phyloP scores from a whole-genome alignment of 2,329 filamentous ascomycete genomes.

The Graphilbum ipis-grandicollis region DNA sequence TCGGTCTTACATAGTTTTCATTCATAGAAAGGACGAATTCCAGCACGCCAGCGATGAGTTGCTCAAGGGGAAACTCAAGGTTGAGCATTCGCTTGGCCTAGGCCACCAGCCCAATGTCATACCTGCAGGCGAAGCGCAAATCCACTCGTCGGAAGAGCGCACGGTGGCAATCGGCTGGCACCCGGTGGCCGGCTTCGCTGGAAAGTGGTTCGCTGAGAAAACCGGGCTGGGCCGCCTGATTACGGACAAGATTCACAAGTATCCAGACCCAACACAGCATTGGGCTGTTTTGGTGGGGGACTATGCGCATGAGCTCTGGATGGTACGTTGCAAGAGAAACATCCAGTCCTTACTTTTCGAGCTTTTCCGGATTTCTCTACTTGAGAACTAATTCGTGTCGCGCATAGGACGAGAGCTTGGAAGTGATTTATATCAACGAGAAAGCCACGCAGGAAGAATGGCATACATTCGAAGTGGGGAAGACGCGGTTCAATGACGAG shows the following conservation, averaged over 20 bases:
- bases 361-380: no score
- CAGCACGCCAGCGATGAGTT: constrained; percentile 12
- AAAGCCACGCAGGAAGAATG: constrained; percentile 26
- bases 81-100: constrained; percentile 26
- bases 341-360: no score
- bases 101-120: constrained; percentile 26
- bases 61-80: constrained; percentile 20
- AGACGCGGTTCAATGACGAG: constrained; percentile 37
- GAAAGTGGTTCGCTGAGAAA: constrained; percentile 40
- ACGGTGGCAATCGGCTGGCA: constrained; percentile 39
- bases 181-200: constrained; percentile 35
- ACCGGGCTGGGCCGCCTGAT: constrained; percentile 38
- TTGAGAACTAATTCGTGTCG: not conserved
- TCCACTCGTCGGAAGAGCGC: constrained; percentile 18
- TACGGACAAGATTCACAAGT: constrained; percentile 33
- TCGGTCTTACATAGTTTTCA: not conserved
- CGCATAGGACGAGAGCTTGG: constrained; percentile 30
- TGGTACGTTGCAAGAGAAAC: no score
- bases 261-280: constrained; percentile 42
- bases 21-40: constrained; percentile 2
- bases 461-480: constrained; percentile 31
- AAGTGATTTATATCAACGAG: constrained; percentile 39
- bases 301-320: constrained; percentile 41
- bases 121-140: constrained; percentile 19
- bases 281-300: constrained; percentile 41